phyloP scores from a whole-genome alignment of 305 asterid genomes.

The Fraxinus sp. region DNA sequence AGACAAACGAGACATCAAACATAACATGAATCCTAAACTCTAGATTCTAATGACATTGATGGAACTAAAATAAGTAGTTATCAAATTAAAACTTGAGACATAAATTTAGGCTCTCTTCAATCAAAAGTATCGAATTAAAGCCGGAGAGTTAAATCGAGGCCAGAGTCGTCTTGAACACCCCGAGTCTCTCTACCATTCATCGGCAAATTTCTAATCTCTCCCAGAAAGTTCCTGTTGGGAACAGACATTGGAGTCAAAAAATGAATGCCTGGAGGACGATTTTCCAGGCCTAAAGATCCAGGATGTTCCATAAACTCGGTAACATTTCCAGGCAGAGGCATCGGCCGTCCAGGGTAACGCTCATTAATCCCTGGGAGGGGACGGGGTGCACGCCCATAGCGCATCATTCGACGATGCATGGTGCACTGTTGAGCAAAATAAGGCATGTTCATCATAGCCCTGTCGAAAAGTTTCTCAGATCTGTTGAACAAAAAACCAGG shows the following conservation, averaged over 20 bases:
- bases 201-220: neutral
- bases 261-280: neutral
- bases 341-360: neutral
- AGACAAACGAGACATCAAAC: neutral
- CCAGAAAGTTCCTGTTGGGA: neutral
- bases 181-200: neutral
- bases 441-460: neutral
- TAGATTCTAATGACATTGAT: neutral
- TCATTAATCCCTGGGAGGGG: neutral
- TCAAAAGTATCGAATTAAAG: constrained; percentile 12
- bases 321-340: neutral
- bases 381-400: neutral
- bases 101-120: neutral
- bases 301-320: neutral
- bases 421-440: neutral
- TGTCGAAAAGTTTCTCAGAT: constrained; percentile 2
- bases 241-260: neutral
- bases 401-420: neutral
- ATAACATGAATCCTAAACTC: neutral
- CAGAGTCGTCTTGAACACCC: constrained; percentile 23
- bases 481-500: neutral
- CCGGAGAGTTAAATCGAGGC: constrained; percentile 37
- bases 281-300: neutral
- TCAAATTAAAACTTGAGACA: no score
- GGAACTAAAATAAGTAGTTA: no score